Evolutionary conservation across 2,329 filamentous ascomycete genomes (phyloP).

Genomic region (Ophiobolus disseminans): DNA sequence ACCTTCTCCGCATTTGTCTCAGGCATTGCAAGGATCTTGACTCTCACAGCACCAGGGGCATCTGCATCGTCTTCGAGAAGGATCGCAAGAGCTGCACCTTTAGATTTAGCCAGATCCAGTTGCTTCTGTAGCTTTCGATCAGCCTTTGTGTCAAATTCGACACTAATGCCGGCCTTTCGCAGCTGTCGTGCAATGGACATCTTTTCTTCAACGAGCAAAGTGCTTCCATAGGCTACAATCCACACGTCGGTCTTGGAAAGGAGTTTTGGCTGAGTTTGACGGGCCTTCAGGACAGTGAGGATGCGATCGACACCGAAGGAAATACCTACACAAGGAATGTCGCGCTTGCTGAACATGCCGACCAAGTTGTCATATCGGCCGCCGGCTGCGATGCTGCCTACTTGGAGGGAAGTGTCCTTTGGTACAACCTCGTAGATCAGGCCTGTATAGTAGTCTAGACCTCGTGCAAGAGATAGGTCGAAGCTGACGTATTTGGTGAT

Average conservation of each 20-base stretch:
- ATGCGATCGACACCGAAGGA: conserved; percentile 92
- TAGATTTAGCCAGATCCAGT: conserved; percentile 80
- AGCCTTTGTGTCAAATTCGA: conserved; percentile 83
- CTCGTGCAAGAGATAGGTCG: conserved; percentile 83
- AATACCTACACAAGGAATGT: conserved; percentile 84
- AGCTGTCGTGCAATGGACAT: conserved; percentile 76
- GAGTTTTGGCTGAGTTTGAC: conserved; percentile 66
- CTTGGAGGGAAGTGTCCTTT: conserved; percentile 65
- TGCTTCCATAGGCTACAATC: conserved; percentile 86
- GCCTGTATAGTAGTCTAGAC: conserved; percentile 85
- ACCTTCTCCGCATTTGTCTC: conserved; percentile 75
- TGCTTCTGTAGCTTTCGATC: conserved; percentile 84
- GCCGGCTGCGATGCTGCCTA: conserved; percentile 63
- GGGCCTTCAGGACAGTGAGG: conserved; percentile 84
- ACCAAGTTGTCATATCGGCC: conserved; percentile 82
- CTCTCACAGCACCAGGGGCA: conserved; percentile 75
- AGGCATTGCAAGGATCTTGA: conserved; percentile 80
- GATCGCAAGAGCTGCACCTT: conserved; percentile 71
- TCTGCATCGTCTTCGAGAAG: conserved; percentile 89
- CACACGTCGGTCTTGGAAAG: conserved; percentile 81
- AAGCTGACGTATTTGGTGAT: conserved; percentile 77
- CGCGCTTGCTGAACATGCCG: conserved; percentile 84
- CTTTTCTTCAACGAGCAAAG: conserved; percentile 79
- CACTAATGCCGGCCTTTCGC: conserved; percentile 85
- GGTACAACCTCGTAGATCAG: conserved; percentile 87